Evolutionary conservation across 768 basidiomycete genomes (phyloP).

Genomic region (Amanita inopinata): DNA sequence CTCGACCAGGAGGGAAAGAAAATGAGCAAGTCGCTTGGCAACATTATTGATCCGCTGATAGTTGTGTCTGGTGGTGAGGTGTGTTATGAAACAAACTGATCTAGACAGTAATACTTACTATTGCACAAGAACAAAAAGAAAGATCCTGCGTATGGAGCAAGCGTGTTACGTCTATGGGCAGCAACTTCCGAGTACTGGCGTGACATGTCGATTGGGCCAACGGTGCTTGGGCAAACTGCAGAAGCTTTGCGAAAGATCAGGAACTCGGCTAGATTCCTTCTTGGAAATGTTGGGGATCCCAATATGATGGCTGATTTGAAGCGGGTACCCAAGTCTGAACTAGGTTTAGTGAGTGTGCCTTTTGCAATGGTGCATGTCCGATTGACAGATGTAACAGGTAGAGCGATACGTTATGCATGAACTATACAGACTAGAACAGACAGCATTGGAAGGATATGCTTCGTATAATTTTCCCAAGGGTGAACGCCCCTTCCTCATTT

Average conservation of each 20-base stretch:
- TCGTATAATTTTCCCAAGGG: constrained; percentile 80
- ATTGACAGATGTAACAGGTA: constrained; percentile 32
- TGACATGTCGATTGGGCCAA: constrained; percentile 81
- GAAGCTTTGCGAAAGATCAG: constrained; percentile 78
- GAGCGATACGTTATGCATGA: constrained; percentile 87
- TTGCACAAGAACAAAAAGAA: constrained; percentile 48
- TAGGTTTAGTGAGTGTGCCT: constrained; percentile 51
- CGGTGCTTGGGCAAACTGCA: constrained; percentile 61
- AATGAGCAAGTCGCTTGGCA: constrained; percentile 98
- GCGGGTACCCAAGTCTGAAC: constrained; percentile 31
- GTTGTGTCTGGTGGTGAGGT: constrained; percentile 76
- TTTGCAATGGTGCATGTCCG: neutral
- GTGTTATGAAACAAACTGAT: constrained; percentile 14
- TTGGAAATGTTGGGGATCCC: constrained; percentile 61
- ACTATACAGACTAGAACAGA: constrained; percentile 60
- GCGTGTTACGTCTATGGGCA: constrained; percentile 83
- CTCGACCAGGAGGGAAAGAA: constrained; percentile 83
- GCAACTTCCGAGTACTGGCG: constrained; percentile 85
- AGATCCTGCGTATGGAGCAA: constrained; percentile 76
- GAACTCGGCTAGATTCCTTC: constrained; percentile 77
- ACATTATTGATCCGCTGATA: constrained; percentile 77
- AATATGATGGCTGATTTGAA: constrained; percentile 19
- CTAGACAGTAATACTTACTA: neutral
- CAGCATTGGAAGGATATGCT: constrained; percentile 58
- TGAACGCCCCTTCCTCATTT: constrained; percentile 17